Base-by-base conservation (phyloP, 192 early-diverging fungal species). In the Linnemannia elongata region DNA sequence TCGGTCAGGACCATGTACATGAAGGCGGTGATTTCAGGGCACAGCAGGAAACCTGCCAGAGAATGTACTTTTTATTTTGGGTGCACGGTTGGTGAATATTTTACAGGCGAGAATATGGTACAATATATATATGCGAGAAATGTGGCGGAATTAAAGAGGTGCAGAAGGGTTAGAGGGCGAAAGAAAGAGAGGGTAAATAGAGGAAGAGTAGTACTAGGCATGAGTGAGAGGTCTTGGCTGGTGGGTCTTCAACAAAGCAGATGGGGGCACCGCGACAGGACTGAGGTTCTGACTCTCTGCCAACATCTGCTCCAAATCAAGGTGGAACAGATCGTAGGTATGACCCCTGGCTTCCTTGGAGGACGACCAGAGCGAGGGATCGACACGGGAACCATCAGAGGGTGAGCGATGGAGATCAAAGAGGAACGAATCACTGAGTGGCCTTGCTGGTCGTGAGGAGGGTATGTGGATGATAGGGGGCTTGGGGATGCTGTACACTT, bases 361-460 rank as follows among this genome's bases (percentile, higher is more conserved):
- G 4, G 66, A 74, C 4, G 80, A 71, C 74, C 80, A 76, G 9
- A 69, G 47, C 22, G 73, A 41, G 22, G 66, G 54, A 12, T 57
- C 66, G 7, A 63, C 20, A 13, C 55, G 69, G 1, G 75, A 27
- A 4, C 74, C 75, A 44, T 52, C 33, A n/a, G 33, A n/a, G 9
- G 54, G 63, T 2, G 82, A 42, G 13, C 72, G 72, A 60, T 78
- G 82, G 27, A 79, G 82, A 17, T 79, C 76, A 71, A 74, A 84
- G 45, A 84, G 42, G 38, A 74, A 83, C 54, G 82, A 86, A 54
- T 87, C 85, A 36, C 71, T 78, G 4, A 49, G 63, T 20, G 75
- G 79, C 6, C 76, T 71, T 45, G 52, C 33, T 18, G 76, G 72
- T 6, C 76, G 57, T 27, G 73, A 81, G 63, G 79, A 72, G 8